Conservation (phyloP, 2,329 filamentous ascomycete species). For the Alternaria atra region DNA sequence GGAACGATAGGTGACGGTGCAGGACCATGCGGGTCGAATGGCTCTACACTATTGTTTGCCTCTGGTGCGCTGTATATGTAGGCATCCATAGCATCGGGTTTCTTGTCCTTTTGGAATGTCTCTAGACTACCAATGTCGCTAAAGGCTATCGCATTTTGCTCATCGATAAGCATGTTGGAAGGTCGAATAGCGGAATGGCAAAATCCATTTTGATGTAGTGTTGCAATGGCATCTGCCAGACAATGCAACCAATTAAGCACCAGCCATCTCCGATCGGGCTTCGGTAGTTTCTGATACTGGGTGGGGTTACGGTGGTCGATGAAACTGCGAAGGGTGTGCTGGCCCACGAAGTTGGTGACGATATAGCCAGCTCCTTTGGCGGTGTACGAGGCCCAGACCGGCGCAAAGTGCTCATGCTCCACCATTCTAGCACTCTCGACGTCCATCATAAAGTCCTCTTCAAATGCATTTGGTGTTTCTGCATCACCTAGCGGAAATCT, state of each 20-base stretch:
- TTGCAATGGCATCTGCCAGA: conserved; percentile 72
- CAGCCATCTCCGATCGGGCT: conserved; percentile 66
- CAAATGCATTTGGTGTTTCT: conserved; percentile 42
- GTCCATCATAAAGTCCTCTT: conserved; percentile 66
- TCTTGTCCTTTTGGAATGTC: conserved; percentile 62
- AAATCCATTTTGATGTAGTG: conserved; percentile 70
- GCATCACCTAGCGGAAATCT: conserved; percentile 62
- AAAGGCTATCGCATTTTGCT: conserved; percentile 72
- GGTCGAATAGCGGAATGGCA: conserved; percentile 75
- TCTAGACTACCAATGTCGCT: conserved; percentile 65
- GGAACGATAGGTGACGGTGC: conserved; percentile 25
- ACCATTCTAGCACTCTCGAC: conserved; percentile 67
- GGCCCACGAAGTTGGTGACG: conserved; percentile 71
- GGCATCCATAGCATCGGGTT: conserved; percentile 69
- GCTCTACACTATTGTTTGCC: conserved; percentile 44
- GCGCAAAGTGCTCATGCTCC: conserved; percentile 74
- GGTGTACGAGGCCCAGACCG: conserved; percentile 75
- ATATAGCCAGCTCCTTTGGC: conserved; percentile 70
- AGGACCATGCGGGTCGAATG: conserved; percentile 21
- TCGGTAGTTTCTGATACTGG: conserved; percentile 69
- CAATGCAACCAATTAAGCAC: conserved; percentile 80
- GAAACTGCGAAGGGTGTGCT: conserved; percentile 73
- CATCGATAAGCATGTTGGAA: conserved; percentile 73
- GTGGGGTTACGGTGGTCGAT: conserved; percentile 68
- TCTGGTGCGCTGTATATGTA: conserved; percentile 81